phyloP scores from a whole-genome alignment of 2,329 filamentous ascomycete species.

The Fusarium udum region DNA sequence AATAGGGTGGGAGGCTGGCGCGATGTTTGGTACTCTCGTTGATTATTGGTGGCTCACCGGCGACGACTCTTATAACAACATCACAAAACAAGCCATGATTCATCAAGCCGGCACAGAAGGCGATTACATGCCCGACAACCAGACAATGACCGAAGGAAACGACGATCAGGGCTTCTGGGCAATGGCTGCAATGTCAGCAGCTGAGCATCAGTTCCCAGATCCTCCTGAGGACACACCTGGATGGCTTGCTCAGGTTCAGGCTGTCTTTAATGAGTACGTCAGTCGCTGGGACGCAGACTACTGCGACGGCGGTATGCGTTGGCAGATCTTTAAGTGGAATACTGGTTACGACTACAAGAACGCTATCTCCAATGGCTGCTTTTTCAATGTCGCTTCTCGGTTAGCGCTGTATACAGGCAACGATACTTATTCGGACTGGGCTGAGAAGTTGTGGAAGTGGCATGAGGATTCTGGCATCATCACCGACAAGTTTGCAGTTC shows the following conservation, averaged over 20 bases:
- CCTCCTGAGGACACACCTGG: conserved; percentile 69
- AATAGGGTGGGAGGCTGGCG: conserved; percentile 74
- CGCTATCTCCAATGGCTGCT: conserved; percentile 74
- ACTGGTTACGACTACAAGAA: conserved; percentile 76
- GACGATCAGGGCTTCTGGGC: conserved; percentile 88
- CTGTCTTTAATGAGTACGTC: conserved; percentile 82
- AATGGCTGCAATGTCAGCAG: conserved; percentile 81
- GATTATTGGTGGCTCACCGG: conserved; percentile 79
- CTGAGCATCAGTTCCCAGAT: conserved; percentile 79
- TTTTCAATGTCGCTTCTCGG: conserved; percentile 75
- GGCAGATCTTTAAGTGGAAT: conserved; percentile 87
- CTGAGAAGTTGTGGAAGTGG: conserved; percentile 76
- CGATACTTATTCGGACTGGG: conserved; percentile 80
- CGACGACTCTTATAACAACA: conserved; percentile 70
- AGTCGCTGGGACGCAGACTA: conserved; percentile 71
- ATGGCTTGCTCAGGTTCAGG: conserved; percentile 80
- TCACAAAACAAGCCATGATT: conserved; percentile 66
- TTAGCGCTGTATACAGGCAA: conserved; percentile 83
- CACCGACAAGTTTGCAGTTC: conserved; percentile 62
- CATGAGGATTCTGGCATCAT: conserved; percentile 65
- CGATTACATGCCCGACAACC: conserved; percentile 75
- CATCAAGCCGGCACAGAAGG: conserved; percentile 68
- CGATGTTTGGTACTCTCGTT: conserved; percentile 75
- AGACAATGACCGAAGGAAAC: conserved; percentile 70
- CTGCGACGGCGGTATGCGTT: conserved; percentile 80